Percentiles rank a stretch among this genome's conserved stretches.
Conservation (phyloP, 352 stramenopile genomes). For the Pythium utonaiense region DNA sequence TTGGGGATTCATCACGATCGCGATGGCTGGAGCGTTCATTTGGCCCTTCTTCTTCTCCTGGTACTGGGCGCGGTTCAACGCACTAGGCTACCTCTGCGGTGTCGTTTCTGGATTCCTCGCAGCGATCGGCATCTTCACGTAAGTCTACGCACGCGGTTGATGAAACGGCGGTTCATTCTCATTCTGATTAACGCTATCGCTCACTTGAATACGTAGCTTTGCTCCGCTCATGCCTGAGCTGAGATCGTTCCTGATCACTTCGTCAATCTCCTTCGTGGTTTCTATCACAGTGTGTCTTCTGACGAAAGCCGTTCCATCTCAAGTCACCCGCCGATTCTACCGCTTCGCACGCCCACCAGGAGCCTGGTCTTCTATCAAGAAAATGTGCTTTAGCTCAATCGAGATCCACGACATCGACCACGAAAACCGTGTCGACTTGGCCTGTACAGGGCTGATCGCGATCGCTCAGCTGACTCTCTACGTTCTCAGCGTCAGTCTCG, state of each 20-base stretch:
- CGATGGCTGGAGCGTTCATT: conserved; percentile 58
- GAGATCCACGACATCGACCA: conserved; percentile 49
- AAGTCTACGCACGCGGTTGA: conserved; percentile 25
- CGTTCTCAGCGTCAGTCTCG: conserved; percentile 60
- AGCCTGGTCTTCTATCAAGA: conserved; percentile 48
- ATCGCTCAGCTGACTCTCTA: conserved; percentile 60
- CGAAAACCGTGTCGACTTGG: conserved; percentile 62
- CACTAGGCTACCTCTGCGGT: conserved; percentile 50
- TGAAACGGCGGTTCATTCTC: not conserved
- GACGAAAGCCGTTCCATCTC: conserved; percentile 39
- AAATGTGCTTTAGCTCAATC: conserved; percentile 55
- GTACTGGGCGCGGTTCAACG: conserved; percentile 81
- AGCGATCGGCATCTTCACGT: conserved; percentile 65
- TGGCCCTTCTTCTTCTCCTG: conserved; percentile 80
- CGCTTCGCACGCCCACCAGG: conserved; percentile 62
- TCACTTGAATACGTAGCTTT: conserved; percentile 40
- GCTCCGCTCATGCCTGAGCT: conserved; percentile 50
- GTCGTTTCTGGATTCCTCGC: conserved; percentile 51
- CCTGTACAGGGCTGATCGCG: conserved; percentile 61
- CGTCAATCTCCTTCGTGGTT: conserved; percentile 42
- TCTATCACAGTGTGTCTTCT: conserved; percentile 40
- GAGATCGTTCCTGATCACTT: conserved; percentile 54
- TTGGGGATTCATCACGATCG: conserved; percentile 81
- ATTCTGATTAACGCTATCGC: not conserved
- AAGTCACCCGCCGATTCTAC: conserved; percentile 64